Percentiles rank a stretch among this genome's conserved stretches.
Conservation (phyloP, 2,329 filamentous ascomycete species). For the Fusarium albosuccineum region DNA sequence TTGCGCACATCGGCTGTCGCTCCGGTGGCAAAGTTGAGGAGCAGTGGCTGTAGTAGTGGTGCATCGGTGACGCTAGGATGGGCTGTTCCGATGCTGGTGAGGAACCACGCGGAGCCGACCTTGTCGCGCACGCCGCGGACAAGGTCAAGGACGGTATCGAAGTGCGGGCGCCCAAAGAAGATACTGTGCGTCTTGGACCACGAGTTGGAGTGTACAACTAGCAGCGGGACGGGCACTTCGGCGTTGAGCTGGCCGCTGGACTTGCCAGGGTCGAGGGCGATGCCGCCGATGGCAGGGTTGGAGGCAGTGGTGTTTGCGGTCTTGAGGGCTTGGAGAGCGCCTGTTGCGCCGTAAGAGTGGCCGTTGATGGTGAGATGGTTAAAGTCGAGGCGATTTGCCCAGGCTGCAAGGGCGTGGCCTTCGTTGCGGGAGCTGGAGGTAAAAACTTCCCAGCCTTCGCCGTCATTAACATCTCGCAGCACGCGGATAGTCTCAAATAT, state of each 20-base stretch:
- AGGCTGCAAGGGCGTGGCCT: constrained; percentile 61
- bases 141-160: constrained; percentile 71
- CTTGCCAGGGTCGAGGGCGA: constrained; percentile 77
- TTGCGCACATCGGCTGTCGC: constrained; percentile 68
- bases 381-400: constrained; percentile 66
- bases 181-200: constrained; percentile 70
- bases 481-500: constrained; percentile 60
- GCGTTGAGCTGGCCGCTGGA: constrained; percentile 71
- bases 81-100: constrained; percentile 66
- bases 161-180: constrained; percentile 75
- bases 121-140: constrained; percentile 61
- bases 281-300: constrained; percentile 64
- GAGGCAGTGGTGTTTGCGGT: constrained; percentile 49
- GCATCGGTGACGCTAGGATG: constrained; percentile 77
- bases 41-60: constrained; percentile 71
- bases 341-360: constrained; percentile 76
- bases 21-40: constrained; percentile 72
- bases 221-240: constrained; percentile 68
- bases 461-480: constrained; percentile 56
- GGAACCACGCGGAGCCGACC: constrained; percentile 64
- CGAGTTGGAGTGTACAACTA: constrained; percentile 74
- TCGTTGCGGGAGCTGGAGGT: constrained; percentile 61
- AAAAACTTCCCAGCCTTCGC: constrained; percentile 52
- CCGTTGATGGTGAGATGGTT: constrained; percentile 69
- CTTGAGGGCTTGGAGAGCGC: constrained; percentile 71